These are phyloP conservation scores for Xylariaceae sp. DNA, from an alignment of 2,329 filamentous ascomycete genomes.

Conservation along the genomic window DNA sequence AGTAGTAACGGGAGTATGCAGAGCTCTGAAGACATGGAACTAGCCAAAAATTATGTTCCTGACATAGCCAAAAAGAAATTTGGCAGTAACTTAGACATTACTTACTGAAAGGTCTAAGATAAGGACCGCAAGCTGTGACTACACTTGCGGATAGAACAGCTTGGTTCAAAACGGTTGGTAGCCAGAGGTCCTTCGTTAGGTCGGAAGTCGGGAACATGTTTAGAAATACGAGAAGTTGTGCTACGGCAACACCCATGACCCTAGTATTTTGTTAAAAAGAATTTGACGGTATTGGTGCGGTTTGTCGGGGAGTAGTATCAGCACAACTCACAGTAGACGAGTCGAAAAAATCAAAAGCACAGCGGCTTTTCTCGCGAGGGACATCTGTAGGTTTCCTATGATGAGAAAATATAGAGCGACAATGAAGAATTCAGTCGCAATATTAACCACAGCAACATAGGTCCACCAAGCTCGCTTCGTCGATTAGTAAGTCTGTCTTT, in stretches of 20 bases:
- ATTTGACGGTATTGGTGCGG: no score
- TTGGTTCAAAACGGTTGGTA: conserved; percentile 27
- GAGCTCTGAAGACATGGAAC: no score
- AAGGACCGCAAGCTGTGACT: conserved; percentile 27
- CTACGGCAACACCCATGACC: conserved; percentile 19
- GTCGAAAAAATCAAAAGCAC: conserved; percentile 24
- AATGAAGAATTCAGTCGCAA: conserved; percentile 25
- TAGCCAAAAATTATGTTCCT: no score
- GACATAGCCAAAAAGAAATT: no score
- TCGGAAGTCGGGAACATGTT: conserved; percentile 14
- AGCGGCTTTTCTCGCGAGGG: conserved; percentile 14
- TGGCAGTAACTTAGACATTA: no score
- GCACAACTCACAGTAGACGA: conserved; percentile 25
- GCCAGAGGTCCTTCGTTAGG: conserved; percentile 18
- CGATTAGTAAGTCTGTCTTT: not conserved
- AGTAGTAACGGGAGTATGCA: no score
- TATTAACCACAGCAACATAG: conserved; percentile 21
- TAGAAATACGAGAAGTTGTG: conserved; percentile 25
- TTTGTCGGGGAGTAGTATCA: no score
- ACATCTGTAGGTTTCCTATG: conserved; percentile 22
- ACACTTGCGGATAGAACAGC: conserved; percentile 22
- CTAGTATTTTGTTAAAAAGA: conserved; percentile 1
- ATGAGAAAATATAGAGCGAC: conserved; percentile 26
- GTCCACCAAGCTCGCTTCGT: conserved; percentile 26
- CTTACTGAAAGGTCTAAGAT: conserved; percentile 27